Conservation (phyloP, 495 filamentous ascomycete genomes). For the Neurospora sp. region DNA sequence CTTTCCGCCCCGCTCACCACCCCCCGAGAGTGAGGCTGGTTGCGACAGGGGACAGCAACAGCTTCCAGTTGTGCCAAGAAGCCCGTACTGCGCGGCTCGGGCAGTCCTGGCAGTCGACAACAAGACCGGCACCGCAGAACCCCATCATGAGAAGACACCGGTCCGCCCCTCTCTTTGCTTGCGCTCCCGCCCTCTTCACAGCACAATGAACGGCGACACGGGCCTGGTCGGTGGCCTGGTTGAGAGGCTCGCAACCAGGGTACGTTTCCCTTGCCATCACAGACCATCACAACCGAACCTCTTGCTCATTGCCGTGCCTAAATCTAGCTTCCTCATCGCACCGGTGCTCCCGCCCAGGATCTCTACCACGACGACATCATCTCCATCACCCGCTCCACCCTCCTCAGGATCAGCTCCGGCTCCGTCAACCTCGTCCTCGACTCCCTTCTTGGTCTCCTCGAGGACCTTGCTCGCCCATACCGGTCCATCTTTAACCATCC, state of each 20-base stretch:
- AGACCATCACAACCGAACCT: background rate
- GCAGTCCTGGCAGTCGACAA: background rate
- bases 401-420: slow-evolving; percentile 47
- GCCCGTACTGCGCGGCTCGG: background rate
- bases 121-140: background rate
- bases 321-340: slow-evolving; percentile 51
- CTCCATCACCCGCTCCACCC: slow-evolving; percentile 45
- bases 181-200: slow-evolving; percentile 13
- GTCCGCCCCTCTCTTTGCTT: slow-evolving; percentile 1
- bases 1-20: background rate
- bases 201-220: slow-evolving; percentile 51
- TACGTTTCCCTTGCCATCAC: slow-evolving; percentile 21
- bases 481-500: slow-evolving; percentile 36
- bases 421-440: slow-evolving; percentile 46
- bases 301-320: background rate
- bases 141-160: slow-evolving; percentile 23
- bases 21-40: background rate
- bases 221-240: slow-evolving; percentile 53
- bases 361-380: slow-evolving; percentile 53
- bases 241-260: slow-evolving; percentile 53
- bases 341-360: slow-evolving; percentile 46
- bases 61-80: background rate
- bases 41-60: background rate
- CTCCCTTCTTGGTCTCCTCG: slow-evolving; percentile 40
- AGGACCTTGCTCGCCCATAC: slow-evolving; percentile 39